Evolutionary conservation across 176 grass and related monocot genomes (phyloP), one percentile per base, ranked within the genome.

Genomic region (Tillandsia leiboldiana): DNA sequence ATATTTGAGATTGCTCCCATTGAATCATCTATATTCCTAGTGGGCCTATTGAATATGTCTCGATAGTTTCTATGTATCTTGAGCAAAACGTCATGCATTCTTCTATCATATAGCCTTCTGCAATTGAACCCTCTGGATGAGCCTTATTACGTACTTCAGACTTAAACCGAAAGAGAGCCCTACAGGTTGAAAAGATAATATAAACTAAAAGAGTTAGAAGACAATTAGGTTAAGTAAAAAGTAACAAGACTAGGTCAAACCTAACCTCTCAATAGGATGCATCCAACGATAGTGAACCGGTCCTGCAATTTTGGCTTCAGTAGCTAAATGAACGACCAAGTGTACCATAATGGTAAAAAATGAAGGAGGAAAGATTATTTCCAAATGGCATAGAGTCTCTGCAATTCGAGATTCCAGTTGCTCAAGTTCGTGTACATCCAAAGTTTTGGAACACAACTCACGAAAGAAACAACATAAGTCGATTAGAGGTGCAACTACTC

Each of bases 361-460:
- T 3, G 29, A 33, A 33, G 29, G 29, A 33, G 29, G 29, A 33
- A 33, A 33, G 2, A 33, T 70, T 18, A 24, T 71, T n/a, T 76
- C 80, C 59, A 76, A 53, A 50, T 81, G 22, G 26, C 73, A 82
- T 17, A 59, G 11, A 24, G 66, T 83, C 1, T 78, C 12, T 7
- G 64, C 66, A 75, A 83, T 69, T 8, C 52, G 6, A 65, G 66
- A 17, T 28, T 77, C 18, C 17, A 83, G 2, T 24, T 65, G 33
- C 10, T 70, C 22, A 26, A 77, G 49, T 28, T 83, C 54, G 22
- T 10, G 33, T 0, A n/a, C n/a, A n/a, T n/a, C n/a, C n/a, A n/a
- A n/a, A n/a, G n/a, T n/a, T n/a, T n/a, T n/a, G n/a, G n/a, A n/a
- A n/a, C n/a, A n/a, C n/a, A n/a, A n/a, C n/a, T n/a, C n/a, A n/a